A percentile compares a stretch with the other conserved stretches of the same genome.
These are phyloP conservation scores for Venturia nashicola DNA, from an alignment of 2,329 filamentous ascomycete genomes.

Conservation along the genomic window DNA sequence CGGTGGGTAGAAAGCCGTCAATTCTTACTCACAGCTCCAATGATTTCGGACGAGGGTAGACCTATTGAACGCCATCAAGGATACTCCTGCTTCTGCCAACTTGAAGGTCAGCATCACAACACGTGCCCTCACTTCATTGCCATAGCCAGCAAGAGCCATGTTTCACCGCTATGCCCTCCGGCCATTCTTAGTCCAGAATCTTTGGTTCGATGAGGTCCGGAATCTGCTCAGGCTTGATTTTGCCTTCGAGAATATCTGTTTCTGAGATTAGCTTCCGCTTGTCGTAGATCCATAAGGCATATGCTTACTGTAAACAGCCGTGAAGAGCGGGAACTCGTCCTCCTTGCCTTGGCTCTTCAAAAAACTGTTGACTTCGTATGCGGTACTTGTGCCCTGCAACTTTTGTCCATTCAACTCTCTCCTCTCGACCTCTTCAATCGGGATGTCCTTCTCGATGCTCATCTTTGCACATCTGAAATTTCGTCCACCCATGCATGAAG, in stretches of 20 bases:
- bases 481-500: slow-evolving; percentile 78
- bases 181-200: slow-evolving; percentile 4
- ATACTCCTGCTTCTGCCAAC: background rate
- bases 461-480: slow-evolving; percentile 93
- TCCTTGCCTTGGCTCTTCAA: slow-evolving; percentile 67
- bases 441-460: slow-evolving; percentile 65
- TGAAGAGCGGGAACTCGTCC: slow-evolving; percentile 82
- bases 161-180: background rate
- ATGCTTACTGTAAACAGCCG: slow-evolving; percentile 57
- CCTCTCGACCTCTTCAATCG: slow-evolving; percentile 77
- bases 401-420: slow-evolving; percentile 93
- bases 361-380: slow-evolving; percentile 82
- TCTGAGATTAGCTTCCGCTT: slow-evolving; percentile 4
- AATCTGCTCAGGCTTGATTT: slow-evolving; percentile 67
- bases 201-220: slow-evolving; percentile 11
- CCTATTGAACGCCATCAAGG: background rate
- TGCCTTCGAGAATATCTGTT: slow-evolving; percentile 63
- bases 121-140: background rate
- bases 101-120: background rate
- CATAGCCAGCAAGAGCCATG: background rate
- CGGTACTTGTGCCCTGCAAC: slow-evolving; percentile 86
- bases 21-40: background rate
- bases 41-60: background rate
- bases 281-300: background rate
- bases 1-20: too few relatives aligned